Evolutionary conservation across 2,329 filamentous ascomycete species (phyloP).

Genomic region (Eutypa lata): DNA sequence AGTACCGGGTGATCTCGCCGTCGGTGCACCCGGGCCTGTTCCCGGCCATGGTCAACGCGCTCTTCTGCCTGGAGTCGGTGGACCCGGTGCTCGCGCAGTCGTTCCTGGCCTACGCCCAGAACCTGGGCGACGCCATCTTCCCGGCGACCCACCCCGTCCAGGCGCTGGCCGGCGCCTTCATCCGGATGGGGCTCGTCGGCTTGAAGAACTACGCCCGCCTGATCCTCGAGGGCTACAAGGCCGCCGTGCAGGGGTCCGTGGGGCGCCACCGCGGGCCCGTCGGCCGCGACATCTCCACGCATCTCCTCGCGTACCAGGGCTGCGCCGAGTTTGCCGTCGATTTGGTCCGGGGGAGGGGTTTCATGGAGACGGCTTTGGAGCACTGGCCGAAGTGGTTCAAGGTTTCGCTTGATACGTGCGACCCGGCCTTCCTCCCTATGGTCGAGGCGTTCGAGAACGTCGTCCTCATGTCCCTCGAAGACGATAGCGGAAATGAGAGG

Average conservation of each 20-base stretch:
- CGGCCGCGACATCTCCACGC: background rate
- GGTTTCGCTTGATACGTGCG: background rate
- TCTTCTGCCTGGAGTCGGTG: background rate
- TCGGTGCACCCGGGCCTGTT: background rate
- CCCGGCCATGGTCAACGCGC: background rate
- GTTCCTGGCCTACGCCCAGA: background rate
- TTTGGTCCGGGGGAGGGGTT: background rate
- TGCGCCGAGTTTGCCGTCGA: background rate
- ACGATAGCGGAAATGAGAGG: no score
- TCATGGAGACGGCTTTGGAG: background rate
- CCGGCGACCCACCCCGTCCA: background rate
- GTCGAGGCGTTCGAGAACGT: background rate
- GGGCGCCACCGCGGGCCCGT: background rate
- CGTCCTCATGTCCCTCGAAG: background rate
- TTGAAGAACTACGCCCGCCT: background rate
- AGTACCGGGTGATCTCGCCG: background rate
- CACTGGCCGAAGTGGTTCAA: background rate
- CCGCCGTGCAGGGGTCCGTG: background rate
- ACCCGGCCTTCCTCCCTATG: background rate
- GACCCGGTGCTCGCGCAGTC: background rate
- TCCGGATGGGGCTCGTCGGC: background rate
- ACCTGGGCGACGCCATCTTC: background rate
- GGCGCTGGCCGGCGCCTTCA: background rate
- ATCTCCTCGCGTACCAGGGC: background rate
- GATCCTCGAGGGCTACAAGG: background rate